These are phyloP conservation scores for Cercospora sesami DNA, from an alignment of 2,329 filamentous ascomycete species.

Conservation along the genomic window DNA sequence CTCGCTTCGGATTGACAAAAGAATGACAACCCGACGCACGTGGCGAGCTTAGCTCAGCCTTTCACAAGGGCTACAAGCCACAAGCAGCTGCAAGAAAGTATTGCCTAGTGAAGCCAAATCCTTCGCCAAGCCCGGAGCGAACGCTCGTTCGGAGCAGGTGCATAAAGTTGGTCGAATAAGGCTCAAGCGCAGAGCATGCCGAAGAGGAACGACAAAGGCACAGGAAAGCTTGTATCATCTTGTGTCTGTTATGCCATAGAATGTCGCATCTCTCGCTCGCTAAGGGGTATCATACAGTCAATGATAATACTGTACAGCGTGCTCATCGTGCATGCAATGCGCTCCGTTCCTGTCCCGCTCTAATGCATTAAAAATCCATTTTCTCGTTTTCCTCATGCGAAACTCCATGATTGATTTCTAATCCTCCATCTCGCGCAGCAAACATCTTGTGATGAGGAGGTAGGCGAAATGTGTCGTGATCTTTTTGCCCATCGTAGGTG, in stretches of 20 bases:
- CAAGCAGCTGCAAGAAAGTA: neutral
- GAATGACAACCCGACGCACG: too few species aligned
- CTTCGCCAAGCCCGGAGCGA: neutral
- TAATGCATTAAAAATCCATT: neutral
- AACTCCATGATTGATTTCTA: neutral
- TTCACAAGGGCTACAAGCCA: neutral
- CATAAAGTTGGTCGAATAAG: neutral
- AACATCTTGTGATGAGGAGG: neutral
- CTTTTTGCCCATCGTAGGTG: neutral
- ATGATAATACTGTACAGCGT: constrained; percentile 1
- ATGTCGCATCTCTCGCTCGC: neutral
- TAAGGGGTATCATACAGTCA: constrained; percentile 1
- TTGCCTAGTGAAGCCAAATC: neutral
- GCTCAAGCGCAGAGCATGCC: neutral
- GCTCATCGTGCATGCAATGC: neutral
- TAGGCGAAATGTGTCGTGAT: neutral
- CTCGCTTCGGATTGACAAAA: neutral
- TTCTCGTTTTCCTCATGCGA: neutral
- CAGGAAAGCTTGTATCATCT: neutral
- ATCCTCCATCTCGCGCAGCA: neutral
- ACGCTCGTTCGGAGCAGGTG: neutral
- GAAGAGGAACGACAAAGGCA: neutral
- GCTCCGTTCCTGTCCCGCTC: neutral
- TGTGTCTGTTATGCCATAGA: neutral
- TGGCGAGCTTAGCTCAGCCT: too few species aligned